Evolutionary conservation across 176 grass and related monocot genomes (phyloP), one percentile per base, ranked within the genome.

Genomic region (Lolium multiflorum): DNA sequence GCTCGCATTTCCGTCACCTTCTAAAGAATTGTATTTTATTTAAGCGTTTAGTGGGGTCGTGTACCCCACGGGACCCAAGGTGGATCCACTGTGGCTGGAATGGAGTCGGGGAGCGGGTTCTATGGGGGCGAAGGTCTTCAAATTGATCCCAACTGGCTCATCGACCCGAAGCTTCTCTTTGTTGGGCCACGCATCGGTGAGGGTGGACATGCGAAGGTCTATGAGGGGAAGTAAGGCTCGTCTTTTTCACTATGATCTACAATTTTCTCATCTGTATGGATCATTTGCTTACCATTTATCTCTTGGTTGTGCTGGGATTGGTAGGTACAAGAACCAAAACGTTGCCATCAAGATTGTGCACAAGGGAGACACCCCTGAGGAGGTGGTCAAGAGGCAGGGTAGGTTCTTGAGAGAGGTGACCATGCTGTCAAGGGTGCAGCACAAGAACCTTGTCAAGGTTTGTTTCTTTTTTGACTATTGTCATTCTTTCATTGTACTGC

Each of bases 361-460:
- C 58, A 96, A 93, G 84, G 97, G 97, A 14, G 92, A 98, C 61
- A 91, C 82, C 61, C 89, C 97, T 60, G 97, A 98, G 44, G 97
- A 98, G 64, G 77, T 87, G 20, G 49, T 74, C 58, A 98, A 96
- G 88, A 91, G 88, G 61, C 79, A 94, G 52, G 90, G 86, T 71
- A 96, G 97, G 82, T 98, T 98, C 69, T 57, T 96, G 90, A 94
- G 97, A 81, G 97, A 98, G 92, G 97, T 98, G 81, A 88, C 88
- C 84, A 87, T 98, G 97, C 80, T 98, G 24, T 88, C 97, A 48
- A 89, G 87, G 55, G 97, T 98, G 88, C 94, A 96, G 84, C 97
- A 98, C 87, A 98, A 96, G 81, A 98, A 96, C 87, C 91, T 98
- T 35, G 94, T 98, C 60, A 96, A 96, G 97, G 97, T 98, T 63